A percentile compares a stretch with the other conserved stretches of the same genome.
Conservation (phyloP, 169 alveolate species). For the Plasmodium fragile region DNA sequence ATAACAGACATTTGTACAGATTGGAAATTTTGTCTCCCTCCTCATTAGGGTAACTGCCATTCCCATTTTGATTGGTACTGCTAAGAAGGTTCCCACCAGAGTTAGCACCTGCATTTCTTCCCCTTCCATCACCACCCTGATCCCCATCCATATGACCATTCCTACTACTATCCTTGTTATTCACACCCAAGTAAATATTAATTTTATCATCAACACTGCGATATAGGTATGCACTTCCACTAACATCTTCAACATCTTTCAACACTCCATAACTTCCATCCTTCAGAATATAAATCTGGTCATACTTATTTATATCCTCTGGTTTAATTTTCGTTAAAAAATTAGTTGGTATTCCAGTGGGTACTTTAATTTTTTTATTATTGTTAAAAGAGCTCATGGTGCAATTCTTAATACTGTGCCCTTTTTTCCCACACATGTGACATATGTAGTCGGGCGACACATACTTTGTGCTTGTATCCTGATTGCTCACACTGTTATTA, state of each 20-base stretch:
- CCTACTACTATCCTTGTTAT: slow-evolving; percentile 68
- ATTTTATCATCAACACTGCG: slow-evolving; percentile 89
- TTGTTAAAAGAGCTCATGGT: slow-evolving; percentile 83
- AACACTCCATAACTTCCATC: slow-evolving; percentile 90
- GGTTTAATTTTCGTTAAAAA: slow-evolving; percentile 84
- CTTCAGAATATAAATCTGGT: slow-evolving; percentile 84
- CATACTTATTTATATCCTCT: slow-evolving; percentile 87
- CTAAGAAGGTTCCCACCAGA: slow-evolving; percentile 20
- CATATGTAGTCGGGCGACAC: slow-evolving; percentile 83
- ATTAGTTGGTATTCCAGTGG: slow-evolving; percentile 91
- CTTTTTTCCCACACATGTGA: slow-evolving; percentile 91
- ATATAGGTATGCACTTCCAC: slow-evolving; percentile 90
- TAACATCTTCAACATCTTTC: slow-evolving; percentile 88
- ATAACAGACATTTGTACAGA: slow-evolving; percentile 83
- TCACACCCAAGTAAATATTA: slow-evolving; percentile 83
- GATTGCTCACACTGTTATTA: neutral
- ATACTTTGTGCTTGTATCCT: neutral
- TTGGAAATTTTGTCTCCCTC: slow-evolving; percentile 74
- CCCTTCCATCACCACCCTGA: slow-evolving; percentile 11
- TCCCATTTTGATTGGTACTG: neutral
- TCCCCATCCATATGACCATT: neutral
- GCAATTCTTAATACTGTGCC: slow-evolving; percentile 89
- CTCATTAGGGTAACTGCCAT: slow-evolving; percentile 9
- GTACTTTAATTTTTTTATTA: slow-evolving; percentile 88
- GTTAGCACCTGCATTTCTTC: slow-evolving; percentile 19